Evolutionary conservation across 2,329 filamentous ascomycete genomes (phyloP).

Genomic region (Cladophialophora psammophila): DNA sequence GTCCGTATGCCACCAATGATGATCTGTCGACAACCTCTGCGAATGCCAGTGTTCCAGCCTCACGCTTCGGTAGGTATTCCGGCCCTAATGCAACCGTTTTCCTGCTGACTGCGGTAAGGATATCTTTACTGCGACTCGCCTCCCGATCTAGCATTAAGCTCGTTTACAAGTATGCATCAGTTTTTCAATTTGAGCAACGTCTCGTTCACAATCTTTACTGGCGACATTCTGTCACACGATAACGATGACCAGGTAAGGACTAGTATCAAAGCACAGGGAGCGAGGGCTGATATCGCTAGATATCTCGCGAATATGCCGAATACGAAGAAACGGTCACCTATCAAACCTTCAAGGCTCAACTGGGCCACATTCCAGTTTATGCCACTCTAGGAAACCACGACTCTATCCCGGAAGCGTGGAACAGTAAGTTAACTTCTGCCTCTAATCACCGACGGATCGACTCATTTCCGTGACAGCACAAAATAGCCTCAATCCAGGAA

Average conservation of each 20-base stretch:
- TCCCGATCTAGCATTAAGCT: neutral
- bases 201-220: constrained; percentile 5
- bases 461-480: neutral
- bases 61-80: neutral
- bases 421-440: neutral
- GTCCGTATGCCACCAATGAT: constrained; percentile 10
- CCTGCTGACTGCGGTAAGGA: neutral
- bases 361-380: constrained; percentile 13
- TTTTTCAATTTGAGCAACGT: constrained; percentile 13
- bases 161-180: constrained; percentile 3
- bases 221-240: constrained; percentile 14
- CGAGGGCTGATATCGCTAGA: neutral
- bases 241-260: constrained; percentile 11
- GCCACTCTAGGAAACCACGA: constrained; percentile 12
- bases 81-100: neutral
- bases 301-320: constrained; percentile 16
- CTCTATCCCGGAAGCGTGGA: constrained; percentile 9
- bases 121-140: constrained; percentile 1
- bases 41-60: constrained; percentile 4
- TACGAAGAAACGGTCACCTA: constrained; percentile 15
- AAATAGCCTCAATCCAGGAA: neutral
- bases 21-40: constrained; percentile 6
- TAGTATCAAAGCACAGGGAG: neutral
- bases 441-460: neutral
- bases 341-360: constrained; percentile 13